A percentile compares a stretch with the other conserved stretches of the same genome.
phyloP scores from a whole-genome alignment of 2,329 filamentous ascomycete species.

The Zasmidium angulare region DNA sequence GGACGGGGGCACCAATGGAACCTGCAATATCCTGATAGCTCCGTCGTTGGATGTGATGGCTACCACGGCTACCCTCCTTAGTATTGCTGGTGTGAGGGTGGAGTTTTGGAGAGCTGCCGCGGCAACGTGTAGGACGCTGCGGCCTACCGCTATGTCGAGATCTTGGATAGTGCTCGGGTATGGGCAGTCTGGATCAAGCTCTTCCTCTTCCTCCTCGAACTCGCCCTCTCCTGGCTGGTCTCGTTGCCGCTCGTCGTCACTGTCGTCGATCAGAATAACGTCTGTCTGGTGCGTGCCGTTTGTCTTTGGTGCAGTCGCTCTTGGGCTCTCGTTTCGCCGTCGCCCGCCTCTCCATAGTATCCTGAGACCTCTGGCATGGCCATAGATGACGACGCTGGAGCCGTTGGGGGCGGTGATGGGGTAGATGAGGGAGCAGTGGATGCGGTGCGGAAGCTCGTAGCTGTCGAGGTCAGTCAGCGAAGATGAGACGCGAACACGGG shows the following conservation, averaged over 20 bases:
- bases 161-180: slow-evolving; percentile 56
- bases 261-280: slow-evolving; percentile 58
- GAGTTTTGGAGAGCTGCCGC: slow-evolving; percentile 42
- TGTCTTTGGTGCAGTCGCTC: slow-evolving; percentile 5
- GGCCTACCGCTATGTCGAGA: slow-evolving; percentile 55
- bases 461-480: slow-evolving; percentile 38
- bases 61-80: slow-evolving; percentile 46
- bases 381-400: slow-evolving; percentile 62
- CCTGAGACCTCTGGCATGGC: slow-evolving; percentile 57
- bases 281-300: slow-evolving; percentile 37
- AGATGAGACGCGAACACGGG: not conserved
- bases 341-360: slow-evolving; percentile 62
- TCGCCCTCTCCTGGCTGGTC: slow-evolving; percentile 34
- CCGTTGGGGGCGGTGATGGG: slow-evolving; percentile 60
- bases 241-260: slow-evolving; percentile 47
- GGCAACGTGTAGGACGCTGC: slow-evolving; percentile 54
- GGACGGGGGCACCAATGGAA: slow-evolving; percentile 54
- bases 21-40: slow-evolving; percentile 54
- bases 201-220: slow-evolving; percentile 57
- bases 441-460: slow-evolving; percentile 60
- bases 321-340: slow-evolving; percentile 15
- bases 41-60: slow-evolving; percentile 58
- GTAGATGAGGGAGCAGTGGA: slow-evolving; percentile 58
- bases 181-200: slow-evolving; percentile 57
- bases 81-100: slow-evolving; percentile 13